Base-by-base conservation (phyloP, 2,329 filamentous ascomycete species). In the Intubia oerlemansii region DNA sequence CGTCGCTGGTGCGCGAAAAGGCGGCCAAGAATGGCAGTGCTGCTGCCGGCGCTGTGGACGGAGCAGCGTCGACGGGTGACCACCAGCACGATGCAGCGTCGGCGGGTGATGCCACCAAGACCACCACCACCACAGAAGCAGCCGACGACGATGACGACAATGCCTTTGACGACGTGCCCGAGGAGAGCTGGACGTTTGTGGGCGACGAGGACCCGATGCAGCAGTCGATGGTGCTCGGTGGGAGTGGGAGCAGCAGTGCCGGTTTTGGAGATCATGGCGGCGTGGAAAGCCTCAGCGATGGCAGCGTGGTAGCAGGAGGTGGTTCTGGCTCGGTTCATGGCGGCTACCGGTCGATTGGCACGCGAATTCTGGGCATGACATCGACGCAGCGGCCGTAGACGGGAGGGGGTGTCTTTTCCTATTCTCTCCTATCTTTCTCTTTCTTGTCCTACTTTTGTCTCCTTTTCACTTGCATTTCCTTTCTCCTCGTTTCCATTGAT, bases 111-210 rank as follows among this genome's bases (percentile, higher is more conserved):
- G 47, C 51, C 13, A 56, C 62, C 22, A 58, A 64, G 25, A 51
- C 59, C 10, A 52, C 12, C 10, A 28, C 30, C 3, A 24, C 7
- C 45, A 46, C n/a, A 45, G 50, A 24, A 44, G 42, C 17, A 42
- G 42, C 6, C 4, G 31, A 25, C 10, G 40, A 34, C 27, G 51
- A 48, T 35, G 47, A 41, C 29, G 47, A 52, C 12, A 56, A 64
- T 22, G 58, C 66, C 28, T 53, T 62, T 10, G 53, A 52, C 25
- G 71, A 71, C 18, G 70, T 73, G 10, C 73, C 76, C 35, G 72
- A 79, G 42, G 81, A 90, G 46, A 79, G 73, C 44, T 95, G 84
- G 85, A 93, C 84, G 0, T 81, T 93, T 49, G 64, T 93, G 13
- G 81, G 79, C 5, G 53, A 36, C 31, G 38, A 38, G 13, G 36